Evolutionary conservation across 345 rosid species (phyloP), one percentile per base, ranked within the genome.

Genomic region (Eutrema heterophyllum): DNA sequence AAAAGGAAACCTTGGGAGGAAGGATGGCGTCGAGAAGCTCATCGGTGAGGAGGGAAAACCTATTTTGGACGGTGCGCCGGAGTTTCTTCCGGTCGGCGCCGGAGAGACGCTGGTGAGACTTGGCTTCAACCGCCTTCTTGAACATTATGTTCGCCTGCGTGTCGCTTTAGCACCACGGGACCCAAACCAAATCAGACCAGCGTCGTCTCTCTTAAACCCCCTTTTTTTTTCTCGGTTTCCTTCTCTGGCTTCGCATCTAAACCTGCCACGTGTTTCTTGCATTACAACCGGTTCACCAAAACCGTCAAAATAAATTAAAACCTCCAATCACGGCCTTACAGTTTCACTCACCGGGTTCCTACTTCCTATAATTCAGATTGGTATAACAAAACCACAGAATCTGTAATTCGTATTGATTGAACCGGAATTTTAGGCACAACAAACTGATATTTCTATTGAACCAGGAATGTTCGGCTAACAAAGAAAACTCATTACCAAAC

Each of bases 11-110:
- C 84, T 95, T 95, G 26, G 93, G 86, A 76, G 97, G 99, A 64
- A 95, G 87, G 21, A 95, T 78, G 29, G 62, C 56, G 74, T 95
- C 99, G 64, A 92, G 75, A 33, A 86, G 92, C 15, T 86, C 78
- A 72, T 89, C 97, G 52, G 96, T 86, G 74, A 86, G 83, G 50
- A 88, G 81, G 36, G 83, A 83, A 75, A 95, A 88, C 77, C 71
- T 83, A 65, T 81, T 93, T 11, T 87, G 81, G 75, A 95, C 52
- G 9, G 82, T 78, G 43, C 99, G 88, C 15, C 83, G 91, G 41
- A 95, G 89, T 83, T 92, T 95, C 81, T 92, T 95, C 73, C 82
- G 78, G 77, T 95, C 99, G 2, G 97, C 99, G 53, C 99, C 99
- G 4, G 99, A 95, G 48, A 95, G 96, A 66, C 97, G 82, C 83